Evolutionary conservation across 2,329 filamentous ascomycete species (phyloP).

Genomic region (Xenoacremonium recifei): DNA sequence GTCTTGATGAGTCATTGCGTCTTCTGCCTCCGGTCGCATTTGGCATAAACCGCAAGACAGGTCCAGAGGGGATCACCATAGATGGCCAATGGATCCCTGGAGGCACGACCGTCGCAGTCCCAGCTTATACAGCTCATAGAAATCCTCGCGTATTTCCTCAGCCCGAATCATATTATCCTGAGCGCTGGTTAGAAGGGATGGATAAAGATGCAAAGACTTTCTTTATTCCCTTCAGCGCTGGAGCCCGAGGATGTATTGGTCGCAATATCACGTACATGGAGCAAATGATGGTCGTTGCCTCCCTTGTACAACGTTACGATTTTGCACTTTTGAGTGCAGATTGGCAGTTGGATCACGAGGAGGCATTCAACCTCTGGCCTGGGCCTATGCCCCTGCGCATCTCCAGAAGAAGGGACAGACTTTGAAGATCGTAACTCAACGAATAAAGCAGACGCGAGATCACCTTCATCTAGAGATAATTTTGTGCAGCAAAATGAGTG

Average conservation of each 20-base stretch:
- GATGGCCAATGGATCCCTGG: neutral
- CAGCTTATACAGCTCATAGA: neutral
- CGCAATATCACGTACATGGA: neutral
- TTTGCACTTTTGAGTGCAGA: neutral
- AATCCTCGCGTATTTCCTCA: neutral
- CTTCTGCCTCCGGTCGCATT: neutral
- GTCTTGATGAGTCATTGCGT: neutral
- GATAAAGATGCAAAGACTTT: neutral
- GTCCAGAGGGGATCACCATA: neutral
- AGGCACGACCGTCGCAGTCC: neutral
- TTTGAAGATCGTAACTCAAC: too few relatives aligned
- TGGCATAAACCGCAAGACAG: neutral
- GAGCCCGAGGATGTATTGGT: neutral
- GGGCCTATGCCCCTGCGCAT: neutral
- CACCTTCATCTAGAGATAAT: too few relatives aligned
- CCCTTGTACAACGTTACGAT: neutral
- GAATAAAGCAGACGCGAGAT: too few relatives aligned
- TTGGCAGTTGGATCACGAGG: neutral
- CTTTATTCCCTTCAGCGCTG: neutral
- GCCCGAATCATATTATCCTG: neutral
- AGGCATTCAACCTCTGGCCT: neutral
- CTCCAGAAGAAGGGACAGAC: neutral
- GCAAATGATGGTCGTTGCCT: neutral
- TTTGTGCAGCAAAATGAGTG: too few relatives aligned
- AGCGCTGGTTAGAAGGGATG: neutral